A percentile compares a stretch with the other conserved stretches of the same genome.
phyloP scores from a whole-genome alignment of 2,329 filamentous ascomycete species.

The Hypoxylon sp. region DNA sequence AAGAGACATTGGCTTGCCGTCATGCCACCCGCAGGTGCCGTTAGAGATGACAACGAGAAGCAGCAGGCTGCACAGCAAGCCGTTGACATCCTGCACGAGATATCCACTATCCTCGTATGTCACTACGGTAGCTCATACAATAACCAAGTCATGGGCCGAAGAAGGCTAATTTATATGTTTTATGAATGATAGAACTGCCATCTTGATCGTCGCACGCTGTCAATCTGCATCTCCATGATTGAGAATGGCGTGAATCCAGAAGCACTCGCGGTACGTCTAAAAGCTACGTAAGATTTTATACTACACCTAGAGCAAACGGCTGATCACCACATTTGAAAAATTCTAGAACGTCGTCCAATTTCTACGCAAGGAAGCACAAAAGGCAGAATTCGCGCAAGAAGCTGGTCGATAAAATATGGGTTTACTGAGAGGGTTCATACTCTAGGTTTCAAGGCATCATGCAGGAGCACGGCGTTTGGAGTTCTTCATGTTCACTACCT shows the following conservation, averaged over 20 bases:
- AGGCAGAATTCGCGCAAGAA: conserved; percentile 59
- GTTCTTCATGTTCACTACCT: conserved; percentile 25
- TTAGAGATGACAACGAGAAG: conserved; percentile 71
- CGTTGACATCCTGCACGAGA: conserved; percentile 86
- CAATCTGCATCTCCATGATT: conserved; percentile 95
- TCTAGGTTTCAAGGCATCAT: not conserved
- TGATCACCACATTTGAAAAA: not conserved
- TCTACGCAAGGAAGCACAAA: conserved; percentile 70
- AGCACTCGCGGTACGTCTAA: conserved; percentile 82
- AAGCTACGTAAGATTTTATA: not conserved
- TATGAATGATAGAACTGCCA: conserved; percentile 82
- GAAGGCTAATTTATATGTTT: conserved; percentile 5
- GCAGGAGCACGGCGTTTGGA: conserved; percentile 31
- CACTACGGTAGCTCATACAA: not conserved
- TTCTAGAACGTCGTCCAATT: conserved; percentile 72
- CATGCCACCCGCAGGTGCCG: conserved; percentile 48
- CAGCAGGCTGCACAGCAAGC: conserved; percentile 84
- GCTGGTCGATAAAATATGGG: conserved; percentile 32
- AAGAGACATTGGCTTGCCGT: not conserved
- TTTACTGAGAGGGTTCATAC: not conserved
- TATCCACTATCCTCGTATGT: conserved; percentile 88
- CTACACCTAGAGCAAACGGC: conserved; percentile 1
- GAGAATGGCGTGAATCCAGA: conserved; percentile 98
- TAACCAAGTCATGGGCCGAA: not conserved
- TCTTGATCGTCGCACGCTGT: conserved; percentile 89